phyloP scores from a whole-genome alignment of 208 protist species.

The Acanthamoeba lenticulata region DNA sequence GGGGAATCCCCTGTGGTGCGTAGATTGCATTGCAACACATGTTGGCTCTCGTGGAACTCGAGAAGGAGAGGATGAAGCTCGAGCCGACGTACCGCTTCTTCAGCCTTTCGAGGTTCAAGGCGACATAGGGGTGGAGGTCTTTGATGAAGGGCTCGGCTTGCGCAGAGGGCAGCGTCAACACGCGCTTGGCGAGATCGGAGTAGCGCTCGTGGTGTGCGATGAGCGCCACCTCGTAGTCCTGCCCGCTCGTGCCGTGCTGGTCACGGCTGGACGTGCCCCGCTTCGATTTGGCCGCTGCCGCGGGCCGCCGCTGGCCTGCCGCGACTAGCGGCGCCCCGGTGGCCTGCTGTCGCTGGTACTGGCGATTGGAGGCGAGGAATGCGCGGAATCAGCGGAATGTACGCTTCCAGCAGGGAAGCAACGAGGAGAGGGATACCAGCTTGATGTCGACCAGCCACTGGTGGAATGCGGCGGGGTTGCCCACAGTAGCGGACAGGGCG shows the following conservation, averaged over 20 bases:
- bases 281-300: too few relatives aligned
- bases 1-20: neutral
- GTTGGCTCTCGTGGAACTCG: neutral
- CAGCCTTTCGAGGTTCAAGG: neutral
- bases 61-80: neutral
- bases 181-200: slow-evolving; percentile 24
- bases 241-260: slow-evolving; percentile 24
- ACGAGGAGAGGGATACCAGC: slow-evolving; percentile 76
- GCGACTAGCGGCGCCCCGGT: too few relatives aligned
- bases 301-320: too few relatives aligned
- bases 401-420: neutral
- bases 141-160: neutral
- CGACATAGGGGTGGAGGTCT: neutral
- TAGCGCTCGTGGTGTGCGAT: slow-evolving; percentile 79
- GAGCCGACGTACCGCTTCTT: neutral
- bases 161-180: neutral
- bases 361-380: too few relatives aligned
- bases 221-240: slow-evolving; percentile 89
- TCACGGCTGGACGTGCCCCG: neutral
- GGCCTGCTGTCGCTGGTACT: slow-evolving; percentile 67
- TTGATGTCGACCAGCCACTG: slow-evolving; percentile 93
- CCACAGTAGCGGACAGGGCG: slow-evolving; percentile 95
- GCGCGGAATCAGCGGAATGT: too few relatives aligned
- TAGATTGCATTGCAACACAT: too few relatives aligned
- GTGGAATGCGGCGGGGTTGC: slow-evolving; percentile 92